These are phyloP conservation scores for Coniosporium uncinatum DNA, from an alignment of 2,329 filamentous ascomycete genomes.

Conservation along the genomic window DNA sequence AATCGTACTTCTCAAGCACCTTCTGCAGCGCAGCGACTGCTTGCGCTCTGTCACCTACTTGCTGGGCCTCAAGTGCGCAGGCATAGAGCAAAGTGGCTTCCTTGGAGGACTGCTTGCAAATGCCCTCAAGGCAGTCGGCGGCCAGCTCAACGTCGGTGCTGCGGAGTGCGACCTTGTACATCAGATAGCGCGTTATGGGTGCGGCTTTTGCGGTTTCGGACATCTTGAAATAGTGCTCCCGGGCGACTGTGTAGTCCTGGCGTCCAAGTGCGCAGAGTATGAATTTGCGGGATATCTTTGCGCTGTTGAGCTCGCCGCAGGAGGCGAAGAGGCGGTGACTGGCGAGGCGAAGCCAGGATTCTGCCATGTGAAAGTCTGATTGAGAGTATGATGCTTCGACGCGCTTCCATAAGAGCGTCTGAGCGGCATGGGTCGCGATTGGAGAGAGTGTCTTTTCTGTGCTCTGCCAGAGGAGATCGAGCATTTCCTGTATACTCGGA, in stretches of 20 bases:
- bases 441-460: constrained; percentile 44
- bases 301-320: constrained; percentile 58
- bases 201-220: constrained; percentile 51
- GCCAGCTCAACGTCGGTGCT: constrained; percentile 35
- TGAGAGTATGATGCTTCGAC: constrained; percentile 54
- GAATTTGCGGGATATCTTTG: constrained; percentile 69
- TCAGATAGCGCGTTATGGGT: constrained; percentile 63
- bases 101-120: constrained; percentile 47
- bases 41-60: constrained; percentile 54
- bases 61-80: constrained; percentile 73
- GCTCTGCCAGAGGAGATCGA: constrained; percentile 40
- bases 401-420: constrained; percentile 75
- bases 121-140: constrained; percentile 54
- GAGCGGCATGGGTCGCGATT: constrained; percentile 59
- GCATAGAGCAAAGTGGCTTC: constrained; percentile 68
- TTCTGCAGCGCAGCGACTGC: constrained; percentile 53
- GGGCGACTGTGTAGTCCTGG: constrained; percentile 48
- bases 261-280: constrained; percentile 63
- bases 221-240: constrained; percentile 53
- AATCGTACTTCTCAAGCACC: constrained; percentile 51
- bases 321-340: constrained; percentile 61
- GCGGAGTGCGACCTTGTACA: constrained; percentile 67
- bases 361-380: constrained; percentile 46
- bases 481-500: constrained; percentile 26
- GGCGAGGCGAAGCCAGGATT: constrained; percentile 68